These are phyloP conservation scores for Trametes maxima DNA, from an alignment of 768 basidiomycete species.

Conservation along the genomic window DNA sequence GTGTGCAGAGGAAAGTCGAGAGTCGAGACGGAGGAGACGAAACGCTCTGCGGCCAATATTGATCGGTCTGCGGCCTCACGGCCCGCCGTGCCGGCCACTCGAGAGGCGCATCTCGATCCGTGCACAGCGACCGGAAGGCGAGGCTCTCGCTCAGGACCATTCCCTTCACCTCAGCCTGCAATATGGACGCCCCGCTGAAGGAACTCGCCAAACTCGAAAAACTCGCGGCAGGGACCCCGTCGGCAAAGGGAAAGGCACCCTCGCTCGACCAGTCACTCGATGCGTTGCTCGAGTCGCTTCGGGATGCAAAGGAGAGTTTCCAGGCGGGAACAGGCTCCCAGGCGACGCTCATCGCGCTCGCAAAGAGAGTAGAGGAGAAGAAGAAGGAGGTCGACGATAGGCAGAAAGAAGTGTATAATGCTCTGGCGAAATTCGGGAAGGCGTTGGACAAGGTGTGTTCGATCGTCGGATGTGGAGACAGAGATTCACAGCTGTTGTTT, in stretches of 20 bases:
- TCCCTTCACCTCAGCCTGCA: constrained; percentile 1
- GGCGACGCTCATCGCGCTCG: constrained; percentile 51
- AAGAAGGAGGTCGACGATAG: constrained; percentile 88
- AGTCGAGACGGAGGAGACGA: background rate
- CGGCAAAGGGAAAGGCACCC: constrained; percentile 52
- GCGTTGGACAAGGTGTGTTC: constrained; percentile 82
- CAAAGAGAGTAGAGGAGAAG: constrained; percentile 60
- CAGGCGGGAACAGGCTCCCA: constrained; percentile 51
- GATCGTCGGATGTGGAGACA: background rate
- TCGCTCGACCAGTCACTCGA: constrained; percentile 65
- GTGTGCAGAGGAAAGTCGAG: background rate
- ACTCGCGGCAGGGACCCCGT: constrained; percentile 45
- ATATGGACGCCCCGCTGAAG: constrained; percentile 76
- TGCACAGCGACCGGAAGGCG: background rate
- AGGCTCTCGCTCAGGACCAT: background rate
- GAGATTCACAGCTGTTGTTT: background rate
- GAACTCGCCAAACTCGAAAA: constrained; percentile 80
- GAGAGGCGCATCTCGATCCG: background rate
- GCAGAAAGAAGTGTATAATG: constrained; percentile 86
- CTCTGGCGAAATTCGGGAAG: constrained; percentile 79
- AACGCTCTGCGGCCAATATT: background rate
- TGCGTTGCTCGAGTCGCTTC: constrained; percentile 58
- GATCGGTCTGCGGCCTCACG: background rate
- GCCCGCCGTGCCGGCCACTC: background rate
- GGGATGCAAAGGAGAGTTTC: constrained; percentile 55